These are phyloP conservation scores for Wolfiporia cocos DNA, from an alignment of 1,284 basidiomycete species.

Conservation along the genomic window DNA sequence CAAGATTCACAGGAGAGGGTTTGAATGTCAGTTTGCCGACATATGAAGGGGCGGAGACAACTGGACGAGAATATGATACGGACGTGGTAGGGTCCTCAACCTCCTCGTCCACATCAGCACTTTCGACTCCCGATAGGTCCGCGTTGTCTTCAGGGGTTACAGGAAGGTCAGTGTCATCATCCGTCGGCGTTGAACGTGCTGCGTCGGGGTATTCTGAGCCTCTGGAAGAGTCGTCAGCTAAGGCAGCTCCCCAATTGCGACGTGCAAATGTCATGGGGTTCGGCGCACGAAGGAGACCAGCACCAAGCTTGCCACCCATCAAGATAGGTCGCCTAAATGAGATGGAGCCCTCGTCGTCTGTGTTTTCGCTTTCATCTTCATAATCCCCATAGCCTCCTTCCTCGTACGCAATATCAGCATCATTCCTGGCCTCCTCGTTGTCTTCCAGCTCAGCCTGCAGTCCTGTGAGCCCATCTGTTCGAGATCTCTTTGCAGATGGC, in stretches of 20 bases:
- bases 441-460: too few relatives aligned
- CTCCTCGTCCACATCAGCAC: constrained; percentile 12
- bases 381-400: constrained; percentile 3
- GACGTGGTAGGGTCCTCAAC: constrained; percentile 30
- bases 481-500: constrained; percentile 7
- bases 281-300: constrained; percentile 21
- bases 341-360: constrained; percentile 8
- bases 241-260: constrained; percentile 26
- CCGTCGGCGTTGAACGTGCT: constrained; percentile 8
- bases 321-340: constrained; percentile 12
- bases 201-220: constrained; percentile 2
- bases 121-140: constrained; percentile 4
- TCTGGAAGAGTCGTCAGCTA: constrained; percentile 13
- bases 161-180: constrained; percentile 19
- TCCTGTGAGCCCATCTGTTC: constrained; percentile 9
- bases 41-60: constrained; percentile 12
- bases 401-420: not conserved
- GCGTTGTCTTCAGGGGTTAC: constrained; percentile 17
- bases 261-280: constrained; percentile 31
- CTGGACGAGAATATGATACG: constrained; percentile 28
- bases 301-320: constrained; percentile 15
- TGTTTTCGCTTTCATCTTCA: constrained; percentile 19
- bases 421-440: too few relatives aligned
- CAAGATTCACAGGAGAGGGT: constrained; percentile 48
- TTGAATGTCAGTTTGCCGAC: constrained; percentile 31